phyloP scores from a whole-genome alignment of 805 yeast species.

The Saccharomycopsis sp. region DNA sequence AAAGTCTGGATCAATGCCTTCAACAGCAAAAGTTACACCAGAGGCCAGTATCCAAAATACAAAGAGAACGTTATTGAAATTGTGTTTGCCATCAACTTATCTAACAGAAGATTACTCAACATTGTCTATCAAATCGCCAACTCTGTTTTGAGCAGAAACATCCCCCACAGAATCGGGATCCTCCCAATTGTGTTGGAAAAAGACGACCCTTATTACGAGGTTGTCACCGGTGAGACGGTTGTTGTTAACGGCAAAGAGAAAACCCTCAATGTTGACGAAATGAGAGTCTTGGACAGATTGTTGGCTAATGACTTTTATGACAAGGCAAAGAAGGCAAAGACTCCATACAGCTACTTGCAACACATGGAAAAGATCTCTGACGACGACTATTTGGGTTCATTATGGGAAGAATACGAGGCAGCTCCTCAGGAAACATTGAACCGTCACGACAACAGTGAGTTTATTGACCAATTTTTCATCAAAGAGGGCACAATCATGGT shows the following conservation, averaged over 20 bases:
- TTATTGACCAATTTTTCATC: conserved; percentile 34
- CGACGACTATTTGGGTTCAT: conserved; percentile 5
- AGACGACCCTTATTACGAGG: conserved; percentile 20
- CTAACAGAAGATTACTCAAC: conserved; percentile 41
- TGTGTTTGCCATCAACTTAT: conserved; percentile 58
- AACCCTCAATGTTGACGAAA: conserved; percentile 19
- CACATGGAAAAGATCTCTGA: conserved; percentile 1
- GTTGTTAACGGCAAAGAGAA: conserved; percentile 21
- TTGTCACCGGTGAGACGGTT: conserved; percentile 18
- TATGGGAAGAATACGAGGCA: conserved; percentile 13
- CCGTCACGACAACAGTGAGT: conserved; percentile 22
- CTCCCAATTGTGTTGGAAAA: conserved; percentile 44
- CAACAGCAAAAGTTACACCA: conserved; percentile 22
- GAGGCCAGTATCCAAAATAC: conserved; percentile 60
- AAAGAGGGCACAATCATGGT: conserved; percentile 46
- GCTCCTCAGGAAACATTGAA: conserved; percentile 12
- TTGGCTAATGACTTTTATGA: conserved; percentile 15
- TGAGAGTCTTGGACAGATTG: conserved; percentile 22
- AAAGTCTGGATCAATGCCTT: conserved; percentile 39
- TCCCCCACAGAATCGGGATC: conserved; percentile 77
- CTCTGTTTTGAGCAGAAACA: conserved; percentile 42
- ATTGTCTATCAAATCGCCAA: conserved; percentile 42
- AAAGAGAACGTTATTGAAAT: conserved; percentile 69
- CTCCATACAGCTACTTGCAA: neutral
- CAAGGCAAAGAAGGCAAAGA: neutral